Percentiles rank a stretch among this genome's conserved stretches.
Evolutionary conservation across 2,329 filamentous ascomycete genomes (phyloP).

Genomic region (Penicillium concentricum): DNA sequence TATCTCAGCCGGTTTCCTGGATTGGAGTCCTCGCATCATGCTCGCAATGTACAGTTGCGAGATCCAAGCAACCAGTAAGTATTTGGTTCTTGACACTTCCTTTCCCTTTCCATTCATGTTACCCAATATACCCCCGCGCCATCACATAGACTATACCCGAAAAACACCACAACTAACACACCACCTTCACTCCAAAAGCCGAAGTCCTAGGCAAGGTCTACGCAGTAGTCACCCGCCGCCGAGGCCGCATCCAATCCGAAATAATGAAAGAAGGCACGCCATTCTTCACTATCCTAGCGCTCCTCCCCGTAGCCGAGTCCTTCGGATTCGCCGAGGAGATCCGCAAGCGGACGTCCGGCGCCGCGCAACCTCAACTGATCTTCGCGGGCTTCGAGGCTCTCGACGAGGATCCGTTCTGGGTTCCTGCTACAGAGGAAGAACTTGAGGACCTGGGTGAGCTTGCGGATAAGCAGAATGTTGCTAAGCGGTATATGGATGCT

Average conservation of each 20-base stretch:
- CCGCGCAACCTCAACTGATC: conserved; percentile 86
- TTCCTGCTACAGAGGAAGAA: conserved; percentile 93
- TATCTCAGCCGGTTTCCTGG: conserved; percentile 83
- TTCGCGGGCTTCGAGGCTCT: conserved; percentile 91
- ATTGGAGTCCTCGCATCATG: conserved; percentile 94
- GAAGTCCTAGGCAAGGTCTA: conserved; percentile 96
- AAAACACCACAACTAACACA: conserved; percentile 13
- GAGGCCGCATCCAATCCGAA: conserved; percentile 85
- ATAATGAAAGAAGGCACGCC: conserved; percentile 92
- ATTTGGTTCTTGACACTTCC: conserved; percentile 14
- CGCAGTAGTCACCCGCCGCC: conserved; percentile 91
- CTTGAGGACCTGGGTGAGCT: conserved; percentile 93
- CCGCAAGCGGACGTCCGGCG: conserved; percentile 86
- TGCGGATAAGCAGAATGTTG: conserved; percentile 92
- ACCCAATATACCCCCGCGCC: not conserved
- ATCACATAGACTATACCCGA: not conserved
- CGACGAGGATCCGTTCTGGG: conserved; percentile 97
- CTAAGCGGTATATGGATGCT: conserved; percentile 90
- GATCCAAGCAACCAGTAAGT: conserved; percentile 84
- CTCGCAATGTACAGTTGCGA: conserved; percentile 98
- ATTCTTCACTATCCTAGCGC: conserved; percentile 89
- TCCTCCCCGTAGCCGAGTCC: conserved; percentile 87
- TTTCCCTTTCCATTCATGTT: not conserved
- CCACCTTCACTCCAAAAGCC: conserved; percentile 47
- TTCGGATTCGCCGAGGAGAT: conserved; percentile 98